Evolutionary conservation across 495 filamentous ascomycete species (phyloP).

Genomic region (Talaromyces liani): DNA sequence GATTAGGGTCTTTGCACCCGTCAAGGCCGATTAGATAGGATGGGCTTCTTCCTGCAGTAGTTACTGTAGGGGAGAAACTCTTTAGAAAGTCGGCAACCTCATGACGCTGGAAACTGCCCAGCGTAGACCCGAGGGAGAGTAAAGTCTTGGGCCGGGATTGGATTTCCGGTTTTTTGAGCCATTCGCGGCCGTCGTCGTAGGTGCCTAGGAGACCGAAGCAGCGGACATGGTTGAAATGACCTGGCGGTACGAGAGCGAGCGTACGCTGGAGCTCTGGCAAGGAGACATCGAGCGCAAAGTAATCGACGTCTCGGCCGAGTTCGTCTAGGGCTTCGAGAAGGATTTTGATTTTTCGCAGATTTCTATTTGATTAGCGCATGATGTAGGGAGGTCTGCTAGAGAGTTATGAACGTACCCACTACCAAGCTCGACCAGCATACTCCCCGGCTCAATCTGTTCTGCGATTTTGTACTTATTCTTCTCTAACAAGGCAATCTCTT

Average conservation of each 20-base stretch:
- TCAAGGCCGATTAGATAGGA: constrained; percentile 64
- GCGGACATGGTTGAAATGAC: constrained; percentile 51
- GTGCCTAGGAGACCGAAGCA: constrained; percentile 68
- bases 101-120: constrained; percentile 24
- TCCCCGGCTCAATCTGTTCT: constrained; percentile 50
- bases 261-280: constrained; percentile 61
- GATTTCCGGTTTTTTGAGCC: constrained; percentile 55
- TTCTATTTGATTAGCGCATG: constrained; percentile 35
- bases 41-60: constrained; percentile 34
- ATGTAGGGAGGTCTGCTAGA: too few relatives aligned
- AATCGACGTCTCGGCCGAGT: constrained; percentile 55
- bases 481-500: constrained; percentile 64
- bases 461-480: constrained; percentile 55
- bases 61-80: not conserved
- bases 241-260: constrained; percentile 50
- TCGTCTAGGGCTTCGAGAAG: constrained; percentile 63
- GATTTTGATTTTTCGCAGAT: constrained; percentile 68
- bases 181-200: constrained; percentile 69
- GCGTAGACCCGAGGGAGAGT: constrained; percentile 63
- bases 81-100: constrained; percentile 9
- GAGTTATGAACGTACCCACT: constrained; percentile 55
- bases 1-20: constrained; percentile 55
- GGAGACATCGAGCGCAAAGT: constrained; percentile 73
- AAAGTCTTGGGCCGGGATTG: constrained; percentile 52
- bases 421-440: constrained; percentile 67